A percentile compares a stretch with the other conserved stretches of the same genome.
phyloP scores from a whole-genome alignment of 2,329 filamentous ascomycete species.

The Venturia pyrina region DNA sequence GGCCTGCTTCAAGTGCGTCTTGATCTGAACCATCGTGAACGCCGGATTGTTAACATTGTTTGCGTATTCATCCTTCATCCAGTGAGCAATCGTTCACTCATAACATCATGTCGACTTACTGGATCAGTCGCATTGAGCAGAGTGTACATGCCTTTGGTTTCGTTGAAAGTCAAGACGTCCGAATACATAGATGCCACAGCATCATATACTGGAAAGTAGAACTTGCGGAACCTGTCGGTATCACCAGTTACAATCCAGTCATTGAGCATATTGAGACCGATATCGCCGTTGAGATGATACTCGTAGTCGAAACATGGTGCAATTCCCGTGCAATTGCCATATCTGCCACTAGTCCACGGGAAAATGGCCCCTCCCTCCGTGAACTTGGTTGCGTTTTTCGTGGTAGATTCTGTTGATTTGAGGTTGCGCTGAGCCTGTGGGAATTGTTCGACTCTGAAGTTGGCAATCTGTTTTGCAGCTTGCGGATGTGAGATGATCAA shows the following conservation, averaged over 20 bases:
- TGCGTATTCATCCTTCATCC: slow-evolving; percentile 51
- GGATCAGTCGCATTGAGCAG: slow-evolving; percentile 62
- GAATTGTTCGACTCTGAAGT: slow-evolving; percentile 51
- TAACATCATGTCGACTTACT: slow-evolving; percentile 28
- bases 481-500: slow-evolving; percentile 54
- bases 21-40: slow-evolving; percentile 56
- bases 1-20: slow-evolving; percentile 44
- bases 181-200: slow-evolving; percentile 52
- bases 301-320: slow-evolving; percentile 59
- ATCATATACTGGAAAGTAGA: slow-evolving; percentile 54
- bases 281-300: slow-evolving; percentile 63
- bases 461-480: slow-evolving; percentile 51
- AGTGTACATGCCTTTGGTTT: slow-evolving; percentile 39
- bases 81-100: slow-evolving; percentile 1
- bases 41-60: slow-evolving; percentile 58
- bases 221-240: slow-evolving; percentile 42
- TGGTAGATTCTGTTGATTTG: slow-evolving; percentile 43
- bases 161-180: slow-evolving; percentile 50
- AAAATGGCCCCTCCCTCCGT: slow-evolving; percentile 50
- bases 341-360: slow-evolving; percentile 58
- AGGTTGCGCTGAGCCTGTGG: slow-evolving; percentile 52
- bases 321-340: slow-evolving; percentile 54
- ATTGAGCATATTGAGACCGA: slow-evolving; percentile 52
- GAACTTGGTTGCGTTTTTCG: slow-evolving; percentile 51
- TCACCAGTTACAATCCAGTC: slow-evolving; percentile 53